Conservation (phyloP, 805 yeast genomes). For the Candida tallmaniae region DNA sequence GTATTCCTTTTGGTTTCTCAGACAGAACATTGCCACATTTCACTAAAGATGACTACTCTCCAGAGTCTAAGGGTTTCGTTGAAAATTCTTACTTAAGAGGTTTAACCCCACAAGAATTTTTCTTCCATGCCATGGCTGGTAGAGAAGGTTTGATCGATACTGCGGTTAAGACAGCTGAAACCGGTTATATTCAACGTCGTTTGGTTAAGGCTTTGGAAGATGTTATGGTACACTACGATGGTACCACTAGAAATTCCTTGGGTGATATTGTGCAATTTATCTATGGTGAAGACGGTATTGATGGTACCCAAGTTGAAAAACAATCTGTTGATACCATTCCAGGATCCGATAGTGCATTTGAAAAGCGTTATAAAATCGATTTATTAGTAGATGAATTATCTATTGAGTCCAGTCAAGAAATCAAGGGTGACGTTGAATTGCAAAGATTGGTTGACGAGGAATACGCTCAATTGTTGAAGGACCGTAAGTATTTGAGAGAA, state of each 20-base stretch:
- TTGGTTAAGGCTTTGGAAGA: slow-evolving; percentile 94
- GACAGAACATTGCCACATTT: slow-evolving; percentile 97
- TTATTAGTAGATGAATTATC: slow-evolving; percentile 62
- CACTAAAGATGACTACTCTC: slow-evolving; percentile 97
- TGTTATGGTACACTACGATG: slow-evolving; percentile 97
- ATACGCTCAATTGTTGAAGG: slow-evolving; percentile 69
- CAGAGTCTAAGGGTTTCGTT: slow-evolving; percentile 97
- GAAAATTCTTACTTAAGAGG: slow-evolving; percentile 97
- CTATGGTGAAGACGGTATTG: slow-evolving; percentile 99
- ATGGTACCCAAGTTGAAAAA: slow-evolving; percentile 96
- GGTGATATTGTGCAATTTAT: slow-evolving; percentile 96
- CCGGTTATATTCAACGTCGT: slow-evolving; percentile 98
- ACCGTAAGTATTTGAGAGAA: slow-evolving; percentile 74
- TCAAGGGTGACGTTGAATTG: slow-evolving; percentile 80
- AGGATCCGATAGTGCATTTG: slow-evolving; percentile 82
- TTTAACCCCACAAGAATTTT: slow-evolving; percentile 96
- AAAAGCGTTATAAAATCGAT: slow-evolving; percentile 79
- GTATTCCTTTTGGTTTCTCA: slow-evolving; percentile 95
- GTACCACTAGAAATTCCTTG: slow-evolving; percentile 94
- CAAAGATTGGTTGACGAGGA: slow-evolving; percentile 83
- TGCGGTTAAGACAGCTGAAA: slow-evolving; percentile 98
- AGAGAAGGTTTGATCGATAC: slow-evolving; percentile 99
- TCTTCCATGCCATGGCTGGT: slow-evolving; percentile 99
- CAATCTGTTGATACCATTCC: slow-evolving; percentile 95
- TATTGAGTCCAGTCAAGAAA: slow-evolving; percentile 85